Conservation (phyloP, 2,329 filamentous ascomycete species). For the Moelleriella libera region DNA sequence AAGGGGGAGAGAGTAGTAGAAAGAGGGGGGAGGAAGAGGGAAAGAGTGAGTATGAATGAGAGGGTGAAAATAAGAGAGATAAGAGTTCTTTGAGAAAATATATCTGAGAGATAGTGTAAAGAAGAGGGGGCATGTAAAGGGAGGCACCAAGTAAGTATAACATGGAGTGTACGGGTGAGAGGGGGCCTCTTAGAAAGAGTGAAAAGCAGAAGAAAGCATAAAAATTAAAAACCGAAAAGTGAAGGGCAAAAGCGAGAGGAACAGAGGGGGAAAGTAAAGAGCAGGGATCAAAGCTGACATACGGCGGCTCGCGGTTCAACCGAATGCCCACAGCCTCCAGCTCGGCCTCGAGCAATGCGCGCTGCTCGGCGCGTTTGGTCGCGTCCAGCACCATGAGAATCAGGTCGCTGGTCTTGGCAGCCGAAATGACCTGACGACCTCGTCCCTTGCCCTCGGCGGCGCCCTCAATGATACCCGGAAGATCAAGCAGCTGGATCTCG, state of each 20-base stretch:
- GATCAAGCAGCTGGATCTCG: slow-evolving; percentile 93
- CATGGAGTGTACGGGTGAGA: too few species aligned
- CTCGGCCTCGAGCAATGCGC: slow-evolving; percentile 78
- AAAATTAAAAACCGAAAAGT: not conserved
- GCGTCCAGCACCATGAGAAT: slow-evolving; percentile 96
- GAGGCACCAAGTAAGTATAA: too few species aligned
- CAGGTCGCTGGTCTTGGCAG: slow-evolving; percentile 94
- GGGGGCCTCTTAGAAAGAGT: too few species aligned
- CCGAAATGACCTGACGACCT: slow-evolving; percentile 91
- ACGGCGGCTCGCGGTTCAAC: slow-evolving; percentile 83
- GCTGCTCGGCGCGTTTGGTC: slow-evolving; percentile 90
- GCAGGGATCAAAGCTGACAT: slow-evolving; percentile 18
- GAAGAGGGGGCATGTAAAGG: too few species aligned
- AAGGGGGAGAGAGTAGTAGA: too few species aligned
- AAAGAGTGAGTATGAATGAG: too few species aligned
- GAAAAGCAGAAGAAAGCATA: not conserved
- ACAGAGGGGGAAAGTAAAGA: not conserved
- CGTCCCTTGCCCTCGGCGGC: slow-evolving; percentile 90
- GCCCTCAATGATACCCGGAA: slow-evolving; percentile 96
- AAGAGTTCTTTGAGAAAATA: too few species aligned
- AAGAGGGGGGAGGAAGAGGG: too few species aligned
- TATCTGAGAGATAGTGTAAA: too few species aligned
- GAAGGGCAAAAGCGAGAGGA: not conserved
- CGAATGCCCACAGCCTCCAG: slow-evolving; percentile 90
- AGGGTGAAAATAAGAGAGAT: too few species aligned